These are phyloP conservation scores for Lactifluus subvellereus DNA, from an alignment of 768 basidiomycete species.

Conservation along the genomic window DNA sequence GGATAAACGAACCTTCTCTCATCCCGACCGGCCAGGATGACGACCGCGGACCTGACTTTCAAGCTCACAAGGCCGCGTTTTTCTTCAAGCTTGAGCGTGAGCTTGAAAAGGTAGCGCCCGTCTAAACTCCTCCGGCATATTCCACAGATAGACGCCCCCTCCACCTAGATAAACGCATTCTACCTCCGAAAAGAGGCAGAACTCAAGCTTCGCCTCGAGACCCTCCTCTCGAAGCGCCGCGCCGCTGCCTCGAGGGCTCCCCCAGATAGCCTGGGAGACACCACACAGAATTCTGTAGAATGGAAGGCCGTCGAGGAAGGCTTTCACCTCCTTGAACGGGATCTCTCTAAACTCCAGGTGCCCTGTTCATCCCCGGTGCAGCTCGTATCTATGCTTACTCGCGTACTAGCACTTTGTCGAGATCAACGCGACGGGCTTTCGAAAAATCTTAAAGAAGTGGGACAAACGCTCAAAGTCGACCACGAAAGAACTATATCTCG, in stretches of 20 bases:
- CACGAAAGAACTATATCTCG: constrained; percentile 95
- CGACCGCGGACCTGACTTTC: constrained; percentile 78
- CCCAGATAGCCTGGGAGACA: constrained; percentile 60
- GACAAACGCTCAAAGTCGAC: constrained; percentile 93
- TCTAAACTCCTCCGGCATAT: background rate
- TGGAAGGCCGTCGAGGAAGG: constrained; percentile 97
- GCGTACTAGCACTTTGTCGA: constrained; percentile 83
- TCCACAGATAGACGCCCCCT: constrained; percentile 9
- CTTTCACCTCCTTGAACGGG: constrained; percentile 88
- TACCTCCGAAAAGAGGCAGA: constrained; percentile 98
- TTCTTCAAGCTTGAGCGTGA: constrained; percentile 99
- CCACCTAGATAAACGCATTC: constrained; percentile 85
- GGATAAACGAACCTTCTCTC: constrained; percentile 48
- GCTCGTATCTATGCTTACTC: constrained; percentile 20
- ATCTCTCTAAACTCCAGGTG: constrained; percentile 93
- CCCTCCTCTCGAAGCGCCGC: constrained; percentile 88
- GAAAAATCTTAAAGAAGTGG: constrained; percentile 98
- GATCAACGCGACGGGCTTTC: constrained; percentile 93
- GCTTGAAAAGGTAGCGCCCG: constrained; percentile 73
- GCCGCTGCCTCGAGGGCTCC: constrained; percentile 68
- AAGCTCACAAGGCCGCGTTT: constrained; percentile 94
- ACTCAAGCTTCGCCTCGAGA: constrained; percentile 85
- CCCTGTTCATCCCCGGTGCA: constrained; percentile 17
- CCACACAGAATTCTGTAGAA: constrained; percentile 65
- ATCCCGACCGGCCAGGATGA: constrained; percentile 62